Base-by-base conservation (phyloP, 2,329 filamentous ascomycete genomes). In the Pestalotiopsis sp. region DNA sequence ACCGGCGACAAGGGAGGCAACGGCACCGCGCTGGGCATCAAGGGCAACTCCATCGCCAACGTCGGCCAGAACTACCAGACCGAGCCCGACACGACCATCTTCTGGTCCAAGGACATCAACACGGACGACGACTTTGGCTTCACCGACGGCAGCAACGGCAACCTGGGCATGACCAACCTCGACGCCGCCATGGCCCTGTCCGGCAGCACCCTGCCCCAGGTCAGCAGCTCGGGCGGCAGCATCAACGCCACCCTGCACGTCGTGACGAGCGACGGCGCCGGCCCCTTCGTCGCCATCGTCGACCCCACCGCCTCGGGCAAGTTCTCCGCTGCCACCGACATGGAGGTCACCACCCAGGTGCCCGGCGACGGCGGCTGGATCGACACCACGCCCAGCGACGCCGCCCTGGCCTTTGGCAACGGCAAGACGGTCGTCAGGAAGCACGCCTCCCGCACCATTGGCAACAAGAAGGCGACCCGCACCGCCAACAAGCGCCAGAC, bases 241-340 rank as follows among this genome's bases (percentile, higher is more conserved):
- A 73, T 83, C 68, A 73, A 74, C 11, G 81, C 80, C 57, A 77
- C 73, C 62, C 80, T 75, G 64, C 81, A 82, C 73, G 76, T 82
- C 67, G 81, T 83, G 56, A 83, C 81, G 49, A 78, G 80, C 1
- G 82, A 83, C 67, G 81, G 81, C 63, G 80, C 80, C 13, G 82
- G 81, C 9, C 80, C 81, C 3, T 66, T 81, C 70, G 68, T 77
- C 60, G 80, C 80, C 27, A 76, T 82, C 23, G 70, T 83, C 31
- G 82, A 81, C 73, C 63, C 79, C 13, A 81, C 80, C 1, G 81
- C 73, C 41, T 79, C 77, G 1, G 81, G 80, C 52, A 39, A 71
- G 25, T 82, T 80, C 71, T 72, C 76, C 59, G 63, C 75, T 52
- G 78, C 77, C 65, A 71, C 70, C 17, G 65, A 72, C 62, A 73